Base-by-base conservation (phyloP, 2,329 filamentous ascomycete genomes). In the Nannizziopsis barbatae region DNA sequence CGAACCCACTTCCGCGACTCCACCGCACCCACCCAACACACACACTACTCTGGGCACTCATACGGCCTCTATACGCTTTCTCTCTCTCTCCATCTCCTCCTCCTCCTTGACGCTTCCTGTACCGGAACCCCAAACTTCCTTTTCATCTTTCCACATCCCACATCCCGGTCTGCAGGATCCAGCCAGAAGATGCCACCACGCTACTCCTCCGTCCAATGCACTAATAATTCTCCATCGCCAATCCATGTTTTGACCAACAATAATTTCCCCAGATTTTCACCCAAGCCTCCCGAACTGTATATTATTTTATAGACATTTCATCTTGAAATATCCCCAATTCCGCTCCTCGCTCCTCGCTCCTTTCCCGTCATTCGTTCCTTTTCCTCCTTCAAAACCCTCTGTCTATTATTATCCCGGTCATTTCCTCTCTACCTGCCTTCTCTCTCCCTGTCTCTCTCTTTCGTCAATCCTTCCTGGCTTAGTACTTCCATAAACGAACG, bases 191-290 rank as follows among this genome's bases (percentile, higher is more conserved):
- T 15, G 27, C 9, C 36, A 15, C 10, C 30, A 22, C 32, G 38
- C 30, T 18, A 18, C 30, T 37, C 18, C 12, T 15, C 38, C 38
- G 33, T 36, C 33, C 33, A 36, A 36, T 12, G 11, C 15, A n/a
- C 15, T n/a, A 15, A 12, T n/a, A 15, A 12, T n/a, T 36, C 33
- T 12, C 45, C 45, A 42, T 47, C 42, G 45, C 45, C 42, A 37
- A 35, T 41, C 38, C 38, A 42, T 47, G 30, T 47, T 47, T 47
- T 47, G 45, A 47, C 10, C 45, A 42, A 20, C 37, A 47, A 42
- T 47, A 47, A 47, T 47, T 47, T 47, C 45, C 45, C 45, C 45
- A 42, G 45, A 42, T 47, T 47, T 42, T 47, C 38, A 27, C 31
- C 11, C 27, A 30, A 27, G 22, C 22, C 22, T 27, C 22, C 22